These are phyloP conservation scores for Leptoxyphium fumago DNA, from an alignment of 2,329 filamentous ascomycete genomes.

Conservation along the genomic window DNA sequence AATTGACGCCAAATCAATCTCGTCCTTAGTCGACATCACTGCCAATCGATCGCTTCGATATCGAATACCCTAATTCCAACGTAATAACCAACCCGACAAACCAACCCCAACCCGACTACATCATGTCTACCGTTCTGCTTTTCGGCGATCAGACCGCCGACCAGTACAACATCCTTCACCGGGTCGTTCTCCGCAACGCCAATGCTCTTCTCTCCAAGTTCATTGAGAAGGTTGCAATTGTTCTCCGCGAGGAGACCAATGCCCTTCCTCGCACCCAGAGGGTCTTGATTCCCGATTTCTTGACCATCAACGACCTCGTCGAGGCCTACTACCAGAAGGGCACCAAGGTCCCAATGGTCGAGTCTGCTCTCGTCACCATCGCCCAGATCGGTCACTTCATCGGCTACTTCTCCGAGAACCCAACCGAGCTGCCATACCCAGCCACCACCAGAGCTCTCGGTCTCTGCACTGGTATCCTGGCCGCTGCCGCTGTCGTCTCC, in stretches of 20 bases:
- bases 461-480: slow-evolving; percentile 54
- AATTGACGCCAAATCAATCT: too few species aligned
- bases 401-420: slow-evolving; percentile 43
- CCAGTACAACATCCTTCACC: slow-evolving; percentile 46
- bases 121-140: slow-evolving; percentile 39
- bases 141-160: slow-evolving; percentile 60
- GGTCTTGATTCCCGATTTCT: slow-evolving; percentile 45
- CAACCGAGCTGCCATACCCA: slow-evolving; percentile 35
- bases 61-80: background rate
- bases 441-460: slow-evolving; percentile 42
- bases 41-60: slow-evolving; percentile 1
- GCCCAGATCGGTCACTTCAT: slow-evolving; percentile 56
- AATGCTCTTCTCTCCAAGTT: slow-evolving; percentile 48
- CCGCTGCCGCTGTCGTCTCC: slow-evolving; percentile 52
- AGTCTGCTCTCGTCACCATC: slow-evolving; percentile 50
- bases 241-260: slow-evolving; percentile 46
- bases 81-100: background rate
- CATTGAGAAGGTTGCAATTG: slow-evolving; percentile 42
- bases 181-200: slow-evolving; percentile 32
- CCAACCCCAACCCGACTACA: slow-evolving; percentile 3
- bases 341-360: slow-evolving; percentile 45
- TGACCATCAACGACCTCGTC: slow-evolving; percentile 48
- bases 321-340: slow-evolving; percentile 46
- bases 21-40: too few species aligned
- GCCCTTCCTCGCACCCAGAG: slow-evolving; percentile 42